Evolutionary conservation across 2,329 filamentous ascomycete species (phyloP).

Genomic region (Penicillium rolfsii): DNA sequence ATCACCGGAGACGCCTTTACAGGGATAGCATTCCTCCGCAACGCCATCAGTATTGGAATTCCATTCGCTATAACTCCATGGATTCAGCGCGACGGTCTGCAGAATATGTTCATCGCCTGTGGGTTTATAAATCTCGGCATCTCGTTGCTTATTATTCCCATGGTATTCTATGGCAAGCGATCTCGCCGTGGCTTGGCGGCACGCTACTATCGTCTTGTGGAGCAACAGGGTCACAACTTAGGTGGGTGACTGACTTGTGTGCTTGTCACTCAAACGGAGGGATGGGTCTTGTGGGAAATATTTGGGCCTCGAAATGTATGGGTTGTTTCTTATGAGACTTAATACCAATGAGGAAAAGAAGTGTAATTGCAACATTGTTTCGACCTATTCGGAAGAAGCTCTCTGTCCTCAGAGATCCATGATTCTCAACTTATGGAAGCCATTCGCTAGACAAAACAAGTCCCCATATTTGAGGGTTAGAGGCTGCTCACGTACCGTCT

Average conservation of each 20-base stretch:
- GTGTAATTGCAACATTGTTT: neutral
- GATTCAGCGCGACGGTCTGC: constrained; percentile 30
- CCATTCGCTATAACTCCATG: constrained; percentile 38
- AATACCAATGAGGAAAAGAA: neutral
- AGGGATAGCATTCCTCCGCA: constrained; percentile 37
- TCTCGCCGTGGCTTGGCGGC: constrained; percentile 16
- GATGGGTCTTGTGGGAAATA: neutral
- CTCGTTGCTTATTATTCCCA: constrained; percentile 23
- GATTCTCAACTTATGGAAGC: too few species aligned
- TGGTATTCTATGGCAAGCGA: constrained; percentile 31
- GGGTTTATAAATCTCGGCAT: constrained; percentile 32
- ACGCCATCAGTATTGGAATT: constrained; percentile 37
- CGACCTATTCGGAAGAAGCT: too few species aligned
- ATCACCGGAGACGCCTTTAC: constrained; percentile 36
- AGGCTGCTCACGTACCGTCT: too few species aligned
- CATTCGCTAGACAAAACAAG: too few species aligned
- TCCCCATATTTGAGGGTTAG: too few species aligned
- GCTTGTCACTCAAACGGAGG: neutral
- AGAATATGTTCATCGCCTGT: constrained; percentile 34
- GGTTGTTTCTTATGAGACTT: neutral
- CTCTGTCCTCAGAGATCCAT: too few species aligned
- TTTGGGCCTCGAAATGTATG: neutral
- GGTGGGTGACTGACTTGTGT: neutral
- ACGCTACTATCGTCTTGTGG: constrained; percentile 22
- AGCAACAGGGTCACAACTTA: constrained; percentile 9